These are phyloP conservation scores for Hyaloscypha hepaticicola DNA, from an alignment of 495 filamentous ascomycete genomes.

Conservation along the genomic window DNA sequence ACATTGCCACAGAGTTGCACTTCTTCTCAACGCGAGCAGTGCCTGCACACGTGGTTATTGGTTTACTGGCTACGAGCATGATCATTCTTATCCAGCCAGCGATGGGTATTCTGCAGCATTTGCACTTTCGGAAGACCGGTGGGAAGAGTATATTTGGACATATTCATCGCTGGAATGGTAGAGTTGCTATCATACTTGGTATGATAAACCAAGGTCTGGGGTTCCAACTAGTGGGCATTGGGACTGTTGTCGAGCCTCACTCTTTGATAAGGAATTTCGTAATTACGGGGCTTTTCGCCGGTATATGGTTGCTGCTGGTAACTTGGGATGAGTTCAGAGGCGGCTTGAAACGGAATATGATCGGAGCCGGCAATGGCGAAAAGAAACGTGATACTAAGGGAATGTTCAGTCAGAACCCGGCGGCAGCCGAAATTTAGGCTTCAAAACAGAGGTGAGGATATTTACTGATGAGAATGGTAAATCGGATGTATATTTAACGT, in stretches of 20 bases:
- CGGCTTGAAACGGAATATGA: no score
- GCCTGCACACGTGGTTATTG: conserved; percentile 3
- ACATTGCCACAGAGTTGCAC: not conserved
- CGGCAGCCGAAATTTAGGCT: no score
- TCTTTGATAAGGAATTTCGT: conserved; percentile 11
- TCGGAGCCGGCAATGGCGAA: no score
- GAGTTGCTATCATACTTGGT: conserved; percentile 7
- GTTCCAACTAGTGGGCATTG: conserved; percentile 4
- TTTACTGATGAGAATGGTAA: conserved; percentile 41
- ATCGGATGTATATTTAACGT: conserved; percentile 32
- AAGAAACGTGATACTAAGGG: no score
- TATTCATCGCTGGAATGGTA: conserved; percentile 9
- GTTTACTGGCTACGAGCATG: not conserved
- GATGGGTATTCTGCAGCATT: conserved; percentile 5
- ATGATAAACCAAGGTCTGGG: conserved; percentile 8
- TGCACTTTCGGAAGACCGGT: conserved; percentile 9
- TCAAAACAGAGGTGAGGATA: conserved; percentile 35
- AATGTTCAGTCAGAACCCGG: no score
- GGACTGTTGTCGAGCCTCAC: conserved; percentile 1
- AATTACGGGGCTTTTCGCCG: not conserved
- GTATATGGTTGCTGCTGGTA: not conserved
- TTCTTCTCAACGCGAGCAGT: not conserved
- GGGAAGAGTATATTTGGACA: conserved; percentile 3
- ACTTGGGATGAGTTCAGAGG: not conserved
- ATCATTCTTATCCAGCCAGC: conserved; percentile 9